Base-by-base conservation (phyloP, 805 yeast species). In the Clavispora vitiphila region DNA sequence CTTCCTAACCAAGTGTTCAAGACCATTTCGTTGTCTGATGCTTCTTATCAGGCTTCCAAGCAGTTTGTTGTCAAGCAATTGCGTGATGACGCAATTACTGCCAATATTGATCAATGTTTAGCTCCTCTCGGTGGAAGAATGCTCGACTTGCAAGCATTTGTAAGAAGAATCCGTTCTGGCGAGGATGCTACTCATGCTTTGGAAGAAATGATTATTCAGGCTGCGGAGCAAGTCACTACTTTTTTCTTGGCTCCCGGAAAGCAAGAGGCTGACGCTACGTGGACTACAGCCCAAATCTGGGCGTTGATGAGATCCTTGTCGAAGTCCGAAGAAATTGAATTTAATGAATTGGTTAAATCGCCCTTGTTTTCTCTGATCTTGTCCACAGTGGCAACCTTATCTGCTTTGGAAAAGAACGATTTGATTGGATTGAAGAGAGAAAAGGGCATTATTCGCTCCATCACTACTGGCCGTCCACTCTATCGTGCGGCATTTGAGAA, bases 91-190 rank as follows among this genome's bases (percentile, higher is more conserved):
- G 56, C 51, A 5, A 61, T 57, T 5, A 57, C 60, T 23, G 53
- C 58, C n/a, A 46, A 38, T 27, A 69, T 89, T 19, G 81, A 78
- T 19, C 62, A 65, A 5, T 74, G 81, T 24, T 64, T 90, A 25
- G 78, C 68, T 21, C 95, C 96, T 10, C 64, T 93, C 21, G 99
- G 99, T 16, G 99, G 99, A 31, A 79, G 99, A 48, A 85, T 91
- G 90, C 72, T 89, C 35, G 99, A 93, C 60, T 70, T 93, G 39
- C 96, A 93, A 62, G 83, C 91, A 22, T 89, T 87, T 63, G 84
- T 84, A 1, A 77, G 98, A 57, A 83, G 98, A 39, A 77, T 93
- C 14, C 81, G 81, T 53, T 80, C 91, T 1, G 99, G 99, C 6
- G 99, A 93, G 58, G 58, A 77, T 7, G 95, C 96, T 2, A 54